phyloP scores from a whole-genome alignment of 139 green algal species.

The Klebsormidium nitens region DNA sequence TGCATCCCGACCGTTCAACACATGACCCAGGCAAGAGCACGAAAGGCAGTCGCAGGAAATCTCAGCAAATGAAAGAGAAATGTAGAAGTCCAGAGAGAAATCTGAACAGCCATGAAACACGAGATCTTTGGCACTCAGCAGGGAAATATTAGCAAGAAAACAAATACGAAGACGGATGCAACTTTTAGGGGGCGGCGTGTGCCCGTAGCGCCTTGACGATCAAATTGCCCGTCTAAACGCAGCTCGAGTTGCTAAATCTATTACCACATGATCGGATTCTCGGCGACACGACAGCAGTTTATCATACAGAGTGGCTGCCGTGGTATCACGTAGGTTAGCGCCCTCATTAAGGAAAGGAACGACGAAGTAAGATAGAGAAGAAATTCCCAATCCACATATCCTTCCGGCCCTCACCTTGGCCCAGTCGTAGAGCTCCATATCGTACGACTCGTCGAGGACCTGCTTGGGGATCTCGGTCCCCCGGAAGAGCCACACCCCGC shows the following conservation, averaged over 20 bases:
- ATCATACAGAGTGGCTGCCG: background rate
- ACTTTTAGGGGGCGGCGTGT: too few species aligned
- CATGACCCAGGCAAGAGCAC: too few species aligned
- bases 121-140: too few species aligned
- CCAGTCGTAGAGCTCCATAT: slow-evolving; percentile 60
- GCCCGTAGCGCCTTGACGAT: too few species aligned
- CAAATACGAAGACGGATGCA: too few species aligned
- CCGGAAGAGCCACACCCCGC: slow-evolving; percentile 58
- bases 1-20: too few species aligned
- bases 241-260: background rate
- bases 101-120: too few species aligned
- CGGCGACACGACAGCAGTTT: background rate
- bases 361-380: slow-evolving; percentile 7
- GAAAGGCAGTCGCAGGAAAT: too few species aligned
- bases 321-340: background rate
- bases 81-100: too few species aligned
- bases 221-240: background rate
- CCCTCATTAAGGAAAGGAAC: background rate
- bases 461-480: slow-evolving; percentile 51
- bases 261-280: background rate
- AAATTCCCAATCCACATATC: slow-evolving; percentile 1
- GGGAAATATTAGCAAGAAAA: too few species aligned
- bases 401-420: slow-evolving; percentile 49
- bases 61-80: too few species aligned
- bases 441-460: slow-evolving; percentile 57